Base-by-base conservation (phyloP, 1,284 basidiomycete genomes). In the Leccinum solheimii region DNA sequence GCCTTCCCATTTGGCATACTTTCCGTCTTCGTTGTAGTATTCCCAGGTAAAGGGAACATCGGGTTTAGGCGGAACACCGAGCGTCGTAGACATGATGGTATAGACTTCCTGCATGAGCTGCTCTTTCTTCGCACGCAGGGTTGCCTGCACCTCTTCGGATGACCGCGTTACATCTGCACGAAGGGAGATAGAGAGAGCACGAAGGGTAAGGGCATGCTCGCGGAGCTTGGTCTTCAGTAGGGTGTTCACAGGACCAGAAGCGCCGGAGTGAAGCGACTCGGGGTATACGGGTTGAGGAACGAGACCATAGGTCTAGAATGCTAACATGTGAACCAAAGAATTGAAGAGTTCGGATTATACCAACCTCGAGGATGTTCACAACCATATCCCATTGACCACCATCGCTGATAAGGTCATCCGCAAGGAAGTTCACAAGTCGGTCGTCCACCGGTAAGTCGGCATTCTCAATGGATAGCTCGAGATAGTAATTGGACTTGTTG, bases 311-410 rank as follows among this genome's bases (percentile, higher is more conserved):
- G 83, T 89, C 80, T 86, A 63, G 55, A 4, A 57, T 45, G 26
- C 34, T 38, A 38, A 40, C 1, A 16, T 30, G 34, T 60, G 27
- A 63, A 54, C 34, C 40, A 34, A 38, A 36, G 19, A 1, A 19
- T 13, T 49, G 30, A n/a, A 53, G 32, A 38, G 45, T n/a, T 16
- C 10, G 10, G 16, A 40, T 13, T 27, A 16, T 23, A 67, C 75
- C 23, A 59, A 84, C 84, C 80, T 86, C 83, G 27, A 97, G 79
- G 32, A 97, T 76, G 75, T 97, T 97, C 68, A 94, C 90, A 1
- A 86, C 89, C 95, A 97, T 98, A 74, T 97, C 95, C 88, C 90
- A 96, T 76, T 97, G 93, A 8, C 95, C 95, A 51, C 96, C 96
- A 72, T 98, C 96, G 68, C 86, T 90, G 72, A 96, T 88, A 30